phyloP scores from a whole-genome alignment of 148 eudicot genomes.

The Tetragonia tetragonoides region DNA sequence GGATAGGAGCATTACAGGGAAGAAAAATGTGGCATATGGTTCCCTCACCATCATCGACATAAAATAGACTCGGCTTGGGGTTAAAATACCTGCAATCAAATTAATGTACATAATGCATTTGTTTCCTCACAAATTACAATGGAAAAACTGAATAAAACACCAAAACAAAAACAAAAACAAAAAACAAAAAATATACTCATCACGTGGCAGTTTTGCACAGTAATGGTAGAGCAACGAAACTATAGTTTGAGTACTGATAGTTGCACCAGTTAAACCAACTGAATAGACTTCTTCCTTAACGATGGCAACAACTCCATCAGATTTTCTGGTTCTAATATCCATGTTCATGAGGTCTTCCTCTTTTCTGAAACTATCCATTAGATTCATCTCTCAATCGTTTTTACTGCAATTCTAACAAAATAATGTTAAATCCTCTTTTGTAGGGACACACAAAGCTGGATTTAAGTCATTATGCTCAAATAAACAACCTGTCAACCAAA shows the following conservation, averaged over 20 bases:
- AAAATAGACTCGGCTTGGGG: conserved; percentile 68
- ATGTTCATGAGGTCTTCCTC: conserved; percentile 77
- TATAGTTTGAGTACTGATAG: conserved; percentile 72
- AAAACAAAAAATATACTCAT: conserved; percentile 62
- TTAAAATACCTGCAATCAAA: conserved; percentile 57
- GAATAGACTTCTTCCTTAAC: conserved; percentile 55
- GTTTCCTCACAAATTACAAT: conserved; percentile 2
- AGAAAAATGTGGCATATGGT: conserved; percentile 66
- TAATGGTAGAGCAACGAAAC: conserved; percentile 74
- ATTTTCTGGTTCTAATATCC: conserved; percentile 53
- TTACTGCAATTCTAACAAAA: conserved; percentile 44
- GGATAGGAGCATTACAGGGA: conserved; percentile 89
- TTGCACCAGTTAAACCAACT: conserved; percentile 88
- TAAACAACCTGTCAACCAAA: conserved; percentile 76
- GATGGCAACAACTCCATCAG: conserved; percentile 30
- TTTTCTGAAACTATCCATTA: conserved; percentile 55
- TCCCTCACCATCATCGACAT: conserved; percentile 70
- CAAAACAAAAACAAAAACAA: neutral
- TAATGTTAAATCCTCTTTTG: neutral
- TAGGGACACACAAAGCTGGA: neutral
- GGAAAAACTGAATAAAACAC: neutral
- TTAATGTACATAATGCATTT: neutral
- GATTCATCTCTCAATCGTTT: conserved; percentile 57
- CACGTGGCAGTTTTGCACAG: conserved; percentile 93
- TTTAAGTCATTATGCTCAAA: conserved; percentile 15